Percentiles rank a stretch among this genome's conserved stretches.
Conservation (phyloP, 2,329 filamentous ascomycete species). For the Rhexocercosporidium sp. region DNA sequence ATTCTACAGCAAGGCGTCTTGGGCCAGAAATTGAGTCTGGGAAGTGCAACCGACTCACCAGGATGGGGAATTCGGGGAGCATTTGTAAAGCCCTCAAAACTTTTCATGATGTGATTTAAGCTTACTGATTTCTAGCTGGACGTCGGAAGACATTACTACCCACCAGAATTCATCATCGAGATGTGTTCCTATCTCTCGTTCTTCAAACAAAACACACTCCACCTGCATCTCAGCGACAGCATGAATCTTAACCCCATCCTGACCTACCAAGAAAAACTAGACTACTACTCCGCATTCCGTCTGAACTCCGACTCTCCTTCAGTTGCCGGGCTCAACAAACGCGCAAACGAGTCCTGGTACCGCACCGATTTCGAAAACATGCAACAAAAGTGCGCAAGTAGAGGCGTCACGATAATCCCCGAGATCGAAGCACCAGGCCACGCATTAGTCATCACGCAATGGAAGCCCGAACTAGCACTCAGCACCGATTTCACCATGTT, state of each 20-base stretch:
- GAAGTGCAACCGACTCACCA: constrained; percentile 53
- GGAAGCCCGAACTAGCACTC: constrained; percentile 61
- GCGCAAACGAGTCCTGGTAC: constrained; percentile 60
- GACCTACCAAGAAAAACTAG: constrained; percentile 50
- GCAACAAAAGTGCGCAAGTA: constrained; percentile 55
- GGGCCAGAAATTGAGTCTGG: constrained; percentile 46
- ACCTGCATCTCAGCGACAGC: constrained; percentile 64
- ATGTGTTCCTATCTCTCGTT: constrained; percentile 64
- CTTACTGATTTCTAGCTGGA: constrained; percentile 48
- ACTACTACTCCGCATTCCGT: constrained; percentile 61
- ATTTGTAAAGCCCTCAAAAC: constrained; percentile 41
- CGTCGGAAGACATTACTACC: constrained; percentile 60
- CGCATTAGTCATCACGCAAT: constrained; percentile 60
- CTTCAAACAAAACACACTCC: constrained; percentile 65
- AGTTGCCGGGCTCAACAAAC: constrained; percentile 54
- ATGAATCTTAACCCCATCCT: constrained; percentile 54
- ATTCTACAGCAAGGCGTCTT: constrained; percentile 57
- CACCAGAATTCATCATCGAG: constrained; percentile 58
- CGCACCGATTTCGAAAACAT: constrained; percentile 56
- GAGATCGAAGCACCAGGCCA: constrained; percentile 67
- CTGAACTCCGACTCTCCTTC: constrained; percentile 54
- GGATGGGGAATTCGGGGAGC: constrained; percentile 56
- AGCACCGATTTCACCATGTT: constrained; percentile 54
- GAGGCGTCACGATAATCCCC: constrained; percentile 62
- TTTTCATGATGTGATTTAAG: neutral